phyloP scores from a whole-genome alignment of 768 basidiomycete species.

The Phaeolepiota aurea region DNA sequence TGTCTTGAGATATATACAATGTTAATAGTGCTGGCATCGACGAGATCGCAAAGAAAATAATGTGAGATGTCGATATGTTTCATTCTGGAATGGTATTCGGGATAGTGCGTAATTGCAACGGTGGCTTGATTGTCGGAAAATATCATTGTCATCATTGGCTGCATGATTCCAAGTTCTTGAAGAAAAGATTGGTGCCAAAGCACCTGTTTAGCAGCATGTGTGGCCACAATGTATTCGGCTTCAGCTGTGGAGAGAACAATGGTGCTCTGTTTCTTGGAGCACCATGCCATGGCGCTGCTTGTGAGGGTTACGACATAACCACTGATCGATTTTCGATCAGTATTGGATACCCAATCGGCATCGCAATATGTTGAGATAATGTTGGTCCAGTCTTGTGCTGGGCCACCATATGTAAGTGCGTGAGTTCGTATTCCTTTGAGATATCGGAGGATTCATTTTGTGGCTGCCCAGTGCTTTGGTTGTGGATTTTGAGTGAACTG shows the following conservation, averaged over 20 bases:
- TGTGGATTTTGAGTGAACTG: constrained; percentile 24
- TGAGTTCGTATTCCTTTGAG: constrained; percentile 16
- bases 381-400: constrained; percentile 1
- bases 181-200: constrained; percentile 14
- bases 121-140: constrained; percentile 13
- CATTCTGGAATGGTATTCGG: constrained; percentile 12
- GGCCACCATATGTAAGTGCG: constrained; percentile 10
- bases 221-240: constrained; percentile 27
- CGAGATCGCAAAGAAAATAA: constrained; percentile 8
- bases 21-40: constrained; percentile 2
- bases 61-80: constrained; percentile 14
- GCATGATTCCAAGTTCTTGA: constrained; percentile 6
- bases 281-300: constrained; percentile 29
- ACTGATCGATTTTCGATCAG: constrained; percentile 9
- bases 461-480: constrained; percentile 24
- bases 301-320: constrained; percentile 21
- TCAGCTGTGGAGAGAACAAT: constrained; percentile 29
- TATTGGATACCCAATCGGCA: constrained; percentile 10
- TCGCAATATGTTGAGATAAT: constrained; percentile 7
- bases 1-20: constrained; percentile 6
- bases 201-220: constrained; percentile 16
- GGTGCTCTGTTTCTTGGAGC: constrained; percentile 15
- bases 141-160: constrained; percentile 2
- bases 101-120: constrained; percentile 10
- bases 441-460: constrained; percentile 32